These are phyloP conservation scores for Cerioporus squamosus DNA, from an alignment of 1,284 basidiomycete genomes.

Conservation along the genomic window DNA sequence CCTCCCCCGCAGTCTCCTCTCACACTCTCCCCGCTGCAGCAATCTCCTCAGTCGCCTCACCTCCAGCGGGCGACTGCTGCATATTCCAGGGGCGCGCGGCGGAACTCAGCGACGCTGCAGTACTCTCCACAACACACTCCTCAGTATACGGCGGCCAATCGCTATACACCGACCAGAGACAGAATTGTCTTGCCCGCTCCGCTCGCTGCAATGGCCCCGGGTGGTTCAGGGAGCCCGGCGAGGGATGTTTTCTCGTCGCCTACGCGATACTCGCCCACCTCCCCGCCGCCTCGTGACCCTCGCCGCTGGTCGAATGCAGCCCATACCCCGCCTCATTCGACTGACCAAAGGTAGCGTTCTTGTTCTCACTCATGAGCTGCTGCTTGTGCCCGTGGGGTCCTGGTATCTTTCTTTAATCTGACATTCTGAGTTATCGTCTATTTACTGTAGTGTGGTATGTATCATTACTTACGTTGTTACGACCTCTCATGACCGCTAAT, in stretches of 20 bases:
- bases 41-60: background rate
- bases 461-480: background rate
- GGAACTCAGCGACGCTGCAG: slow-evolving; percentile 11
- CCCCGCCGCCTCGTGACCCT: background rate
- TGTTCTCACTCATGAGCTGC: background rate
- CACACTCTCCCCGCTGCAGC: background rate
- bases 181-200: slow-evolving; percentile 27
- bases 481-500: background rate
- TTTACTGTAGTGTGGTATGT: background rate
- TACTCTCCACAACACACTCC: background rate
- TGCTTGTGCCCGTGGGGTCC: background rate
- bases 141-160: slow-evolving; percentile 9
- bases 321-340: background rate
- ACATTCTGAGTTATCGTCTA: background rate
- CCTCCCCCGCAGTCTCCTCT: background rate
- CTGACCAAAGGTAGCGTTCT: background rate
- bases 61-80: slow-evolving; percentile 9
- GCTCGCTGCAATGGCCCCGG: slow-evolving; percentile 14
- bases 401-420: background rate
- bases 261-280: slow-evolving; percentile 1
- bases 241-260: background rate
- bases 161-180: slow-evolving; percentile 23
- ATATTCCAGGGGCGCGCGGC: slow-evolving; percentile 17
- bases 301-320: slow-evolving; percentile 1
- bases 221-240: background rate